Percentiles rank a stretch among this genome's conserved stretches.
These are phyloP conservation scores for Ophidiomyces ophidiicola DNA, from an alignment of 2,329 filamentous ascomycete species.

Conservation along the genomic window DNA sequence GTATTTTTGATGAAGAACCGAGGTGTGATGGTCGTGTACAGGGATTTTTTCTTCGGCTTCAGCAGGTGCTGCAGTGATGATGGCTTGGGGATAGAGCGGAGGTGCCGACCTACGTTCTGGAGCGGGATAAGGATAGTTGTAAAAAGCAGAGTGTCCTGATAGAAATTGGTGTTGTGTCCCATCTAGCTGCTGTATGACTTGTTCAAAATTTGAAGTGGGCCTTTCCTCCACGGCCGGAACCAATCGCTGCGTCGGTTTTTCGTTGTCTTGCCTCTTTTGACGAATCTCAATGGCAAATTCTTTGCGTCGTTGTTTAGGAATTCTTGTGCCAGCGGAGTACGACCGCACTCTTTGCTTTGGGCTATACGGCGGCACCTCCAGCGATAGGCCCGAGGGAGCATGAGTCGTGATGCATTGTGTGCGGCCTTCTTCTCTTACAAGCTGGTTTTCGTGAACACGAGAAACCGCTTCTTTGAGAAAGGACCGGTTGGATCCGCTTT, in stretches of 20 bases:
- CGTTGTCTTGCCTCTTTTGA: slow-evolving; percentile 18
- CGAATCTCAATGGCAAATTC: slow-evolving; percentile 27
- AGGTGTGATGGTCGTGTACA: slow-evolving; percentile 15
- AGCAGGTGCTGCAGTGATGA: not conserved
- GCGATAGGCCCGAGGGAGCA: slow-evolving; percentile 2
- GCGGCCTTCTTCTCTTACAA: slow-evolving; percentile 10
- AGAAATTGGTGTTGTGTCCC: slow-evolving; percentile 8
- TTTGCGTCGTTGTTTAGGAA: slow-evolving; percentile 22
- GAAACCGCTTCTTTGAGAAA: slow-evolving; percentile 52
- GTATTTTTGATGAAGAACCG: slow-evolving; percentile 16
- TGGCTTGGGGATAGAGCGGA: not conserved
- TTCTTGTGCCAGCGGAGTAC: slow-evolving; percentile 10
- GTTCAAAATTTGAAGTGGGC: slow-evolving; percentile 30
- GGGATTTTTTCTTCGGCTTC: slow-evolving; percentile 16
- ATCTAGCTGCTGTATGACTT: slow-evolving; percentile 28
- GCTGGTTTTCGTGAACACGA: slow-evolving; percentile 44
- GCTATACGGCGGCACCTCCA: slow-evolving; percentile 10
- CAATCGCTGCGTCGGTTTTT: slow-evolving; percentile 10
- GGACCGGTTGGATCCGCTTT: slow-evolving; percentile 38
- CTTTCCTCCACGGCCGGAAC: slow-evolving; percentile 23
- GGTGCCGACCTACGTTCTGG: not conserved
- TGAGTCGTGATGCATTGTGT: slow-evolving; percentile 3
- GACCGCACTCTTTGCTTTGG: not conserved
- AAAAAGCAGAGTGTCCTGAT: not conserved
- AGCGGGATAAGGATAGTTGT: not conserved